Evolutionary conservation across 768 basidiomycete species (phyloP).

Genomic region (Agaricus sinodeliciosus): DNA sequence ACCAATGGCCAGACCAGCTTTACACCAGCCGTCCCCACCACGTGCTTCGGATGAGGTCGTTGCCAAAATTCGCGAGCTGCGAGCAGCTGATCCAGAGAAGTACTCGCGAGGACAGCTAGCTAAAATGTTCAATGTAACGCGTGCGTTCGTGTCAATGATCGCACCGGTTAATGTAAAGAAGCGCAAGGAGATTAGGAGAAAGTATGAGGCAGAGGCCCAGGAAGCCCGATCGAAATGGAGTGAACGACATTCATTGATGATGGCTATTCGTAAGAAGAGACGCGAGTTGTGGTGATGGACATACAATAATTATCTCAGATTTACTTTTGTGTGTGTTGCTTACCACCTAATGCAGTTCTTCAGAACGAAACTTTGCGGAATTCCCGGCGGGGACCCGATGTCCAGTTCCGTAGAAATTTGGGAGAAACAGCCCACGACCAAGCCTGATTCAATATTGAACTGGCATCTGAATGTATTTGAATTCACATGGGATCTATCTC

Average conservation of each 20-base stretch:
- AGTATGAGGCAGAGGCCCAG: constrained; percentile 41
- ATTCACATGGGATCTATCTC: too few species aligned
- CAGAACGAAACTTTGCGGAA: constrained; percentile 17
- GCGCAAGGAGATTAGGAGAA: constrained; percentile 34
- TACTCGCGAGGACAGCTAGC: constrained; percentile 68
- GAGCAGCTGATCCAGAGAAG: constrained; percentile 46
- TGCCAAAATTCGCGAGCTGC: constrained; percentile 49
- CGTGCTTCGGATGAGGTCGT: constrained; percentile 49
- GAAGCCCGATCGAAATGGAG: constrained; percentile 56
- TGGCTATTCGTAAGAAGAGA: constrained; percentile 62
- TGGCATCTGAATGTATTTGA: too few species aligned
- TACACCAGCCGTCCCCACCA: constrained; percentile 21
- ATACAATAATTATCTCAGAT: background rate
- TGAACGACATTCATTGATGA: constrained; percentile 54
- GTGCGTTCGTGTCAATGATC: constrained; percentile 55
- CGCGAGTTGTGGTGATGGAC: constrained; percentile 61
- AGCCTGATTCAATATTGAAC: background rate
- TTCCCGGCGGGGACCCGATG: constrained; percentile 30
- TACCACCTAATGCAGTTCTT: constrained; percentile 3
- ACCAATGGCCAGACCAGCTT: constrained; percentile 39
- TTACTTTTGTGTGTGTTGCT: background rate
- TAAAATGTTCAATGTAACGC: constrained; percentile 67
- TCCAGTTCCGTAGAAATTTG: constrained; percentile 20
- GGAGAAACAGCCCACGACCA: constrained; percentile 11
- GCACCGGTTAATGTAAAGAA: constrained; percentile 54